Conservation (phyloP, 768 basidiomycete genomes). For the Lactarius tabidus region DNA sequence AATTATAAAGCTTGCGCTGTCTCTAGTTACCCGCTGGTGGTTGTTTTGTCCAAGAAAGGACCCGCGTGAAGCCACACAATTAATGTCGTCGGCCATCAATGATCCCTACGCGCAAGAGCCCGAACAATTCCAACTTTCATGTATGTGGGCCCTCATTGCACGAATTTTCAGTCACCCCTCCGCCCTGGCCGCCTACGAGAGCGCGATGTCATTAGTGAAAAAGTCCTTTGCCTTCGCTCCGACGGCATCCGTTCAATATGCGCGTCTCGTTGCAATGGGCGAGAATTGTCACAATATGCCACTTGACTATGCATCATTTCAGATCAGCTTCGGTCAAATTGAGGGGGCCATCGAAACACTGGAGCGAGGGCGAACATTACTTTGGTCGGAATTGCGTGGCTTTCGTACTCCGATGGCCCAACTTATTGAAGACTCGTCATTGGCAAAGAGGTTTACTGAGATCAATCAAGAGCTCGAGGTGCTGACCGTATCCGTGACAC, state of each 20-base stretch:
- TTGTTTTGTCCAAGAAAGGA: not conserved
- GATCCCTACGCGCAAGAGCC: not conserved
- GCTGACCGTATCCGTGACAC: not conserved
- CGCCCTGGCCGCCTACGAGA: not conserved
- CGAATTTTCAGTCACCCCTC: not conserved
- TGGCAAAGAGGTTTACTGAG: not conserved
- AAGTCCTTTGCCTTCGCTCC: no score
- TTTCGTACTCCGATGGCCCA: not conserved
- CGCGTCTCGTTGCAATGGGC: not conserved
- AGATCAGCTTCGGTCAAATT: slow-evolving; percentile 3
- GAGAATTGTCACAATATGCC: not conserved
- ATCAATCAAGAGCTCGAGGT: not conserved
- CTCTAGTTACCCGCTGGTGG: not conserved
- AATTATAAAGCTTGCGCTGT: not conserved
- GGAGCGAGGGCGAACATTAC: slow-evolving; percentile 5
- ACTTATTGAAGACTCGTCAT: not conserved
- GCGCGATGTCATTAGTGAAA: not conserved
- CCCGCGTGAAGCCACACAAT: not conserved
- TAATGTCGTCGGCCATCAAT: not conserved
- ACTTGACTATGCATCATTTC: slow-evolving; percentile 6
- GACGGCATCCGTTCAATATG: not conserved
- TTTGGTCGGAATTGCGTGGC: slow-evolving; percentile 17
- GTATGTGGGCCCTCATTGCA: not conserved
- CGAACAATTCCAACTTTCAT: not conserved
- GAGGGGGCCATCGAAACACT: slow-evolving; percentile 15